These are phyloP conservation scores for Cyberlindnera nakhonratchasimensis DNA, from an alignment of 805 yeast genomes.

Conservation along the genomic window DNA sequence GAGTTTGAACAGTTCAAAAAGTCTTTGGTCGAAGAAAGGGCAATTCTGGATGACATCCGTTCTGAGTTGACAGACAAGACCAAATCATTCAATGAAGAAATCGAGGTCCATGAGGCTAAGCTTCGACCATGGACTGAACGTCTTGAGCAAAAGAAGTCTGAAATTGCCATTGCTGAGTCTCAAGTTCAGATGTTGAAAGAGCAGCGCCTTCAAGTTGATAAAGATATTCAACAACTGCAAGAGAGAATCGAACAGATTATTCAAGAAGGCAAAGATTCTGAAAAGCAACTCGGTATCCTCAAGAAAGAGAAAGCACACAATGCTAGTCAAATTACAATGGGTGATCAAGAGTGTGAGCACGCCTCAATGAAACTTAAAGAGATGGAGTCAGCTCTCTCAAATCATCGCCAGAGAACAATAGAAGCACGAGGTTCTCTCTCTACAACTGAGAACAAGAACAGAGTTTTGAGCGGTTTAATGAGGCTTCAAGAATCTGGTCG, in stretches of 20 bases:
- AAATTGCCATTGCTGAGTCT: conserved; percentile 60
- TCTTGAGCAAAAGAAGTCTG: conserved; percentile 58
- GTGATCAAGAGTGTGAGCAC: conserved; percentile 50
- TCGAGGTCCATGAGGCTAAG: conserved; percentile 57
- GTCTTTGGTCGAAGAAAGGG: conserved; percentile 50
- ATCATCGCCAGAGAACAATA: conserved; percentile 55
- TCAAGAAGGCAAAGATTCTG: conserved; percentile 47
- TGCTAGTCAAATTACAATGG: conserved; percentile 51
- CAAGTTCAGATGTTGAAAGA: conserved; percentile 57
- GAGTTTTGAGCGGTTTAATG: conserved; percentile 65
- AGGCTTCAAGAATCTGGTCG: conserved; percentile 77
- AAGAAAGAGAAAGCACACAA: conserved; percentile 48
- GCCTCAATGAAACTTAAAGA: conserved; percentile 49
- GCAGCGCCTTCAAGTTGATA: conserved; percentile 40
- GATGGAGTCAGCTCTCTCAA: conserved; percentile 50
- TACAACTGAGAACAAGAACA: conserved; percentile 61
- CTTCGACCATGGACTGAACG: conserved; percentile 82
- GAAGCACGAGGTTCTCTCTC: conserved; percentile 64
- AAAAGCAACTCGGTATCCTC: conserved; percentile 42
- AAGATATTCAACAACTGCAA: conserved; percentile 44
- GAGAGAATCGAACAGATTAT: conserved; percentile 43
- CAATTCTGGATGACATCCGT: conserved; percentile 59
- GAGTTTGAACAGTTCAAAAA: conserved; percentile 45
- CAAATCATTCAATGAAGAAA: conserved; percentile 57
- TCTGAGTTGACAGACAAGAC: conserved; percentile 71